These are phyloP conservation scores for Brettanomyces nanus DNA, from an alignment of 805 yeast species.

Conservation along the genomic window DNA sequence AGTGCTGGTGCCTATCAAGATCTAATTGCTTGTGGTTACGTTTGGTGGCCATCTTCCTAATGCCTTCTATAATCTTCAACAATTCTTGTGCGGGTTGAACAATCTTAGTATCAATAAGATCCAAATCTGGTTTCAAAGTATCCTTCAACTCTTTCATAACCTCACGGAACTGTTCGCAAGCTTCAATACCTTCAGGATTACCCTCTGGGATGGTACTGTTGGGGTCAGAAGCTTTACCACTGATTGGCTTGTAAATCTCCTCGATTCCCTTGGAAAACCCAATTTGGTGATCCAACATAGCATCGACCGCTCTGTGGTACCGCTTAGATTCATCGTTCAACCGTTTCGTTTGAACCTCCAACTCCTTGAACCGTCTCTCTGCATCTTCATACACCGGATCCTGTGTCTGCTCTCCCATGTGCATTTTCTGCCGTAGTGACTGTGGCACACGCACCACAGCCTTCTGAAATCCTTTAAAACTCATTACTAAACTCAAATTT, in stretches of 20 bases:
- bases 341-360: slow-evolving; percentile 84
- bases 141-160: slow-evolving; percentile 82
- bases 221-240: slow-evolving; percentile 89
- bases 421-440: slow-evolving; percentile 77
- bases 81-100: slow-evolving; percentile 89
- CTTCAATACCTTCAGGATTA: slow-evolving; percentile 93
- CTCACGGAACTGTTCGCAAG: slow-evolving; percentile 84
- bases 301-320: slow-evolving; percentile 86
- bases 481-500: too few relatives aligned
- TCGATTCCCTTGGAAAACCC: slow-evolving; percentile 95
- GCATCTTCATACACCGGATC: slow-evolving; percentile 94
- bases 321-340: slow-evolving; percentile 84
- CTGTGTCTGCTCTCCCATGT: slow-evolving; percentile 71
- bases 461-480: slow-evolving; percentile 82
- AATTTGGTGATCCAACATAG: slow-evolving; percentile 87
- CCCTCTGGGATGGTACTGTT: slow-evolving; percentile 82
- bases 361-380: slow-evolving; percentile 89
- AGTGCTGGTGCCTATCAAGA: slow-evolving; percentile 73
- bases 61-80: slow-evolving; percentile 68
- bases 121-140: slow-evolving; percentile 85
- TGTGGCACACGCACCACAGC: slow-evolving; percentile 87
- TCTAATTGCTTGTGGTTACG: slow-evolving; percentile 94
- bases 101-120: slow-evolving; percentile 81
- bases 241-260: slow-evolving; percentile 91
- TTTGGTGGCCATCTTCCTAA: slow-evolving; percentile 90